Conservation (phyloP, 2,329 filamentous ascomycete species). For the Ophiocordyceps australis region DNA sequence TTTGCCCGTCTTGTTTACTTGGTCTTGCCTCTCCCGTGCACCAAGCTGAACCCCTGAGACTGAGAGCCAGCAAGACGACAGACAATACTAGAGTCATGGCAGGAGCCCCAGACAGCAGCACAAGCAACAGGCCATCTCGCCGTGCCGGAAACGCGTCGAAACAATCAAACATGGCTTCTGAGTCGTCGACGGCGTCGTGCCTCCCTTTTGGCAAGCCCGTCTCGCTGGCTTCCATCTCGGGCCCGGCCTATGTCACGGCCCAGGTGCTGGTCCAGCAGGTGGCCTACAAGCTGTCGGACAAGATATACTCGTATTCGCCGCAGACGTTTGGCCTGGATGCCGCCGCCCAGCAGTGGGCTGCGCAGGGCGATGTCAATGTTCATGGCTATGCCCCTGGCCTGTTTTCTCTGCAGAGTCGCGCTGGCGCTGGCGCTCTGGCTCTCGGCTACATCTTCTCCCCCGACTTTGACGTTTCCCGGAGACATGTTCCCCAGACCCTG, state of each 20-base stretch:
- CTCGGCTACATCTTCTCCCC: conserved; percentile 96
- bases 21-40: too few relatives aligned
- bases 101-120: too few relatives aligned
- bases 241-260: conserved; percentile 82
- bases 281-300: conserved; percentile 86
- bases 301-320: conserved; percentile 92
- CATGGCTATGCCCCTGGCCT: conserved; percentile 67
- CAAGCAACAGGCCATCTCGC: too few relatives aligned
- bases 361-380: conserved; percentile 54
- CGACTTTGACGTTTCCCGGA: conserved; percentile 84
- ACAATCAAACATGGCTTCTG: too few relatives aligned
- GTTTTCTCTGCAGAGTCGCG: conserved; percentile 66
- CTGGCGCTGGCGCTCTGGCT: conserved; percentile 78
- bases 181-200: too few relatives aligned
- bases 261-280: conserved; percentile 93
- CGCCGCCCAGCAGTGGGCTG: conserved; percentile 63
- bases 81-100: too few relatives aligned
- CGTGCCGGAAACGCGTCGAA: too few relatives aligned
- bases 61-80: too few relatives aligned
- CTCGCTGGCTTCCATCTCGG: conserved; percentile 45
- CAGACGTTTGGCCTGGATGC: conserved; percentile 83
- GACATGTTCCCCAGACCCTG: conserved; percentile 80
- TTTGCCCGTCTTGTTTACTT: too few relatives aligned
- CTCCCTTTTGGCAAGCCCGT: conserved; percentile 39
- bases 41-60: too few relatives aligned